Evolutionary conservation across 148 eudicot species (phyloP).

Genomic region (Diospyros lotus): DNA sequence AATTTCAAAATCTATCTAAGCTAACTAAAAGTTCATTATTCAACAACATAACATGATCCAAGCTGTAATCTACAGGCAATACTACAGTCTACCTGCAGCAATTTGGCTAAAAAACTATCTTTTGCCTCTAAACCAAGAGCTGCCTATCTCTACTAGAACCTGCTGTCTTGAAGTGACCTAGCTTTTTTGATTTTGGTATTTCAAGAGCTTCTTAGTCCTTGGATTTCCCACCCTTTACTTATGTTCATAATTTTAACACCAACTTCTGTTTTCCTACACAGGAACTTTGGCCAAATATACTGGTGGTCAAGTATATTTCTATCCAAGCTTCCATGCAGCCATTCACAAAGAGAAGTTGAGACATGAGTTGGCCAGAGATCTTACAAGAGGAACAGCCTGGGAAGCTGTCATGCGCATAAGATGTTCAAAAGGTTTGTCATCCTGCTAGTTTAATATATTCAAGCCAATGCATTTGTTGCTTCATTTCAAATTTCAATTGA

Average conservation of each 20-base stretch:
- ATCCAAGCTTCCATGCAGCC: slow-evolving; percentile 71
- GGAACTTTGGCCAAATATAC: slow-evolving; percentile 96
- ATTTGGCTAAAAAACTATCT: too few species aligned
- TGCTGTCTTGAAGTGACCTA: too few species aligned
- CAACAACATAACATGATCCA: too few species aligned
- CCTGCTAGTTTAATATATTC: background rate
- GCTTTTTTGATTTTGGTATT: too few species aligned
- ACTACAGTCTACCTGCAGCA: too few species aligned
- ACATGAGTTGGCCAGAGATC: slow-evolving; percentile 88
- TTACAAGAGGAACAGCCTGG: slow-evolving; percentile 98
- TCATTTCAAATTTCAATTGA: background rate
- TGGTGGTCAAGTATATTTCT: slow-evolving; percentile 87
- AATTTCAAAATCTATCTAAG: background rate
- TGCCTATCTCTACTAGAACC: too few species aligned
- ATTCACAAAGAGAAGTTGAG: slow-evolving; percentile 76
- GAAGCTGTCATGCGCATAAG: slow-evolving; percentile 96
- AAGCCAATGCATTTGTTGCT: slow-evolving; percentile 9
- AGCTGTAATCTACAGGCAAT: too few species aligned
- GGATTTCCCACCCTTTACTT: too few species aligned
- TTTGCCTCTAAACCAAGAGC: too few species aligned
- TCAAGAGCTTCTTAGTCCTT: too few species aligned
- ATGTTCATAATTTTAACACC: background rate
- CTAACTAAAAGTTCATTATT: background rate
- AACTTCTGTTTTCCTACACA: slow-evolving; percentile 20
- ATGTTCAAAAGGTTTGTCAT: slow-evolving; percentile 82